These are phyloP conservation scores for Helianthus annuus DNA, from an alignment of 129 eudicot species.

Conservation along the genomic window HanXRQr2.0-SUNRISE NC_035443.2:108358765-108359264, in stretches of 20 bases:
- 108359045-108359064: conserved; percentile 80
- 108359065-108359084: conserved; percentile 90
- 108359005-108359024: conserved; percentile 65
- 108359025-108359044: conserved; percentile 97
- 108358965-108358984: conserved; percentile 68
- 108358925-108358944: conserved; percentile 93
- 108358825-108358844: conserved; percentile 94
- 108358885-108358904: conserved; percentile 89
- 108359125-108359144: conserved; percentile 85
- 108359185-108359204: conserved; percentile 79
- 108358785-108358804: conserved; percentile 90
- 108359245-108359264: background rate
- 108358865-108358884: conserved; percentile 88
- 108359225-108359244: background rate
- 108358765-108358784: conserved; percentile 91
- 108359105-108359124: conserved; percentile 84
- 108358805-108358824: conserved; percentile 91
- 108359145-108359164: conserved; percentile 95
- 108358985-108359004: conserved; percentile 67
- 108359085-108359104: conserved; percentile 96
- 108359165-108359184: conserved; percentile 96
- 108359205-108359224: background rate
- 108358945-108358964: conserved; percentile 68
- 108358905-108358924: conserved; percentile 98
- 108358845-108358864: conserved; percentile 97